These are phyloP conservation scores for Neurospora sp. DNA, from an alignment of 495 filamentous ascomycete species.

Conservation along the genomic window DNA sequence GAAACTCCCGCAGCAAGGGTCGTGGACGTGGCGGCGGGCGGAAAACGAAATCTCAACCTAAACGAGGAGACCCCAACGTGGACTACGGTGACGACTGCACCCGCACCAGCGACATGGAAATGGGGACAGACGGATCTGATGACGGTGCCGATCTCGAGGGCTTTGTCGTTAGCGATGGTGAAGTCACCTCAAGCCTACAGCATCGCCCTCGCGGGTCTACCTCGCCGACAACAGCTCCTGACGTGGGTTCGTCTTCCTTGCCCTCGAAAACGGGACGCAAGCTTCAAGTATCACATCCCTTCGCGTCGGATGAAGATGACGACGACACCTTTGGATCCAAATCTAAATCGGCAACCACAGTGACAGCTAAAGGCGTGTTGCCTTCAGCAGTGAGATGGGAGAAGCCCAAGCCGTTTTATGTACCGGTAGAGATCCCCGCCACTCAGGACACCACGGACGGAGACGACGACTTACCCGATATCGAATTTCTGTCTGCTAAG, in stretches of 20 bases:
- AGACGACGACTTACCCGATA: conserved; percentile 28
- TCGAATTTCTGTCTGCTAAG: conserved; percentile 20
- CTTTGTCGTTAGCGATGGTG: conserved; percentile 36
- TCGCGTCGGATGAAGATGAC: not conserved
- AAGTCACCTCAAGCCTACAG: conserved; percentile 28
- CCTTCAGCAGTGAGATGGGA: not conserved
- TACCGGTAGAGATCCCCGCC: conserved; percentile 19
- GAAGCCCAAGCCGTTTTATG: conserved; percentile 18
- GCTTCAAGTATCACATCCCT: not conserved
- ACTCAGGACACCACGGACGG: conserved; percentile 20
- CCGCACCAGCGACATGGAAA: conserved; percentile 36
- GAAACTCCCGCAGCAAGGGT: not conserved
- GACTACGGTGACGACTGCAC: conserved; percentile 40
- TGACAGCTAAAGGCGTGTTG: not conserved
- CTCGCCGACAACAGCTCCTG: conserved; percentile 17
- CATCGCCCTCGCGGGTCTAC: conserved; percentile 14
- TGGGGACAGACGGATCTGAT: conserved; percentile 33
- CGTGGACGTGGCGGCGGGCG: conserved; percentile 1
- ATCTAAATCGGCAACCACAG: not conserved
- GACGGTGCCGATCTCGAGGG: conserved; percentile 33
- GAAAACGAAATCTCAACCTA: conserved; percentile 7
- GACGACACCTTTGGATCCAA: not conserved
- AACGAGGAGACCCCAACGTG: conserved; percentile 26
- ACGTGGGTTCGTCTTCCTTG: conserved; percentile 3
- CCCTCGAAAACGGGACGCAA: not conserved